A percentile compares a stretch with the other conserved stretches of the same genome.
Evolutionary conservation across 192 early-diverging fungal species (phyloP).

Genomic region (Backusella liffmaniae): DNA sequence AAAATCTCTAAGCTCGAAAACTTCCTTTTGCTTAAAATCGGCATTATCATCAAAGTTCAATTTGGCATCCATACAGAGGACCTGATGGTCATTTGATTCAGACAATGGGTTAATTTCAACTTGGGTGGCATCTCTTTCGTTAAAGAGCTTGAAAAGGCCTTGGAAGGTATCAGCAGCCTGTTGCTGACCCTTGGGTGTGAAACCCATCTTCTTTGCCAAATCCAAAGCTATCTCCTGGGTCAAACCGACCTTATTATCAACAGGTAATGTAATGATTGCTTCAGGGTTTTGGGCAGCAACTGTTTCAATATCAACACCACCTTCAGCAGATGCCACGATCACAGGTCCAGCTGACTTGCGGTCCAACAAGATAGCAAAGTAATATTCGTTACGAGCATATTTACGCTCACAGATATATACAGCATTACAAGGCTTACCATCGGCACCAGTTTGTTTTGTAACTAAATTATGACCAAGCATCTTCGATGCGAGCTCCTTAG

Average conservation of each 20-base stretch:
- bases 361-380: conserved; percentile 99
- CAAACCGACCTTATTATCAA: conserved; percentile 89
- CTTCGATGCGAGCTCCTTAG: conserved; percentile 83
- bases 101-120: conserved; percentile 99
- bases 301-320: conserved; percentile 97
- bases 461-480: conserved; percentile 98
- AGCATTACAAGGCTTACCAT: conserved; percentile 90
- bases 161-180: conserved; percentile 90
- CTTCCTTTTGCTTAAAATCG: conserved; percentile 92
- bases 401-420: conserved; percentile 95
- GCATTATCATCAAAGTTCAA: conserved; percentile 99
- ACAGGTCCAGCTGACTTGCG: conserved; percentile 93
- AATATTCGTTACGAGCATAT: conserved; percentile 96
- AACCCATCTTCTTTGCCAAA: conserved; percentile 87
- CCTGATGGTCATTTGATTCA: conserved; percentile 82
- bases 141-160: conserved; percentile 95
- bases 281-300: conserved; percentile 96
- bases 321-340: conserved; percentile 94
- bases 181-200: conserved; percentile 74
- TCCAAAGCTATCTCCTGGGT: conserved; percentile 67
- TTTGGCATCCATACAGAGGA: conserved; percentile 94
- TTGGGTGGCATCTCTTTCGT: conserved; percentile 96
- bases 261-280: conserved; percentile 88
- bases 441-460: conserved; percentile 98
- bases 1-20: conserved; percentile 86